Evolutionary conservation across 2,329 filamentous ascomycete genomes (phyloP).

Genomic region (Lachnellula willkommii): DNA sequence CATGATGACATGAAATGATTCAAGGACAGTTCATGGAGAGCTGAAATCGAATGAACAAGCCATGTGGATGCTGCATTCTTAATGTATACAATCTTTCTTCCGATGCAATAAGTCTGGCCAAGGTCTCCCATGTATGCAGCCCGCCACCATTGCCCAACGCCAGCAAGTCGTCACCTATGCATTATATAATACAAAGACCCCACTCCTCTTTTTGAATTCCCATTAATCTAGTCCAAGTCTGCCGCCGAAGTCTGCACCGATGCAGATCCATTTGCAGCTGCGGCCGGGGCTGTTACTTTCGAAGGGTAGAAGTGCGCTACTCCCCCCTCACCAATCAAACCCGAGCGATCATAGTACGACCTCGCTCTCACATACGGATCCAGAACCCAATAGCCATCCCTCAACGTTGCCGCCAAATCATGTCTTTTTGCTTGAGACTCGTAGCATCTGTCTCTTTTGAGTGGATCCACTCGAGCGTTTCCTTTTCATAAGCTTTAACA

Average conservation of each 20-base stretch:
- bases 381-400: slow-evolving; percentile 77
- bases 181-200: slow-evolving; percentile 8
- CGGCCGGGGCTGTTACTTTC: slow-evolving; percentile 1
- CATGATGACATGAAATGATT: background rate
- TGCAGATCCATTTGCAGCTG: slow-evolving; percentile 10
- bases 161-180: background rate
- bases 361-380: slow-evolving; percentile 82
- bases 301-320: slow-evolving; percentile 64
- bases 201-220: background rate
- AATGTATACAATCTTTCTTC: background rate
- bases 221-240: slow-evolving; percentile 27
- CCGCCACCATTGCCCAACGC: slow-evolving; percentile 2
- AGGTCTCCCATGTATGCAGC: background rate
- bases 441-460: slow-evolving; percentile 35
- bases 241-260: slow-evolving; percentile 23
- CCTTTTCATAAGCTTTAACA: slow-evolving; percentile 67
- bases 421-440: slow-evolving; percentile 52
- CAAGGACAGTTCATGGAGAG: background rate
- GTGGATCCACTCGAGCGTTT: slow-evolving; percentile 70
- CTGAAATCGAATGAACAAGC: background rate
- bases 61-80: background rate
- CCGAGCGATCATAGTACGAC: slow-evolving; percentile 77
- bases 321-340: slow-evolving; percentile 63
- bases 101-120: background rate
- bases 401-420: slow-evolving; percentile 57